Conservation (phyloP, 805 yeast species). For the Saccharomyces jurei region DNA sequence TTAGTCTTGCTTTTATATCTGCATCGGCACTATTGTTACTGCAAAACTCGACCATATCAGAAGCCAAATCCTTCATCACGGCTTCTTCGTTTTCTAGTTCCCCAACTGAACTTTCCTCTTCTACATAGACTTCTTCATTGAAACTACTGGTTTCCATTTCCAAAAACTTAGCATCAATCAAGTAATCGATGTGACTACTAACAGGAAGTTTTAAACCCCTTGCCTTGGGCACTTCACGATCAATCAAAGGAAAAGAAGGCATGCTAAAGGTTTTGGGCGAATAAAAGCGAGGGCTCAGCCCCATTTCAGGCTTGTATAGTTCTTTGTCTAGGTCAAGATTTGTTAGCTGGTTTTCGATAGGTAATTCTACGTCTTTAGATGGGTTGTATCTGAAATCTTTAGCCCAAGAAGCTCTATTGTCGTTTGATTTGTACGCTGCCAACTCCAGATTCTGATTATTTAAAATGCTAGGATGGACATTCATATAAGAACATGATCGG, state of each 20-base stretch:
- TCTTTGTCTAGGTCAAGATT: neutral
- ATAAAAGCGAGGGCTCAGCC: neutral
- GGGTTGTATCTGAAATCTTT: neutral
- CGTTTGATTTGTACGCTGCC: neutral
- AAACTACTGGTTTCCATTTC: neutral
- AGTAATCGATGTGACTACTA: neutral
- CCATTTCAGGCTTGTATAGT: neutral
- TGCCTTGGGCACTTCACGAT: neutral
- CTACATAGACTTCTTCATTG: constrained; percentile 1
- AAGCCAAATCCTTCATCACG: constrained; percentile 4
- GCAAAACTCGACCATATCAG: constrained; percentile 2
- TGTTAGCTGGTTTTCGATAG: neutral
- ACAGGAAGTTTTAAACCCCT: neutral
- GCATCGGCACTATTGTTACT: neutral
- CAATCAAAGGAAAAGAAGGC: neutral
- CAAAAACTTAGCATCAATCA: neutral
- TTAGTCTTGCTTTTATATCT: constrained; percentile 6
- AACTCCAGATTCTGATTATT: neutral
- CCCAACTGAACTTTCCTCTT: neutral
- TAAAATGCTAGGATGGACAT: neutral
- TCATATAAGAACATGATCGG: neutral
- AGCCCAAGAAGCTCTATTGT: neutral
- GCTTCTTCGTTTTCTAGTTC: neutral
- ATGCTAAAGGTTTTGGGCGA: neutral
- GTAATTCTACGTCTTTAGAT: neutral